Conservation (phyloP, 169 alveolate genomes). For the Pseudocohnilembus persalinus region DNA sequence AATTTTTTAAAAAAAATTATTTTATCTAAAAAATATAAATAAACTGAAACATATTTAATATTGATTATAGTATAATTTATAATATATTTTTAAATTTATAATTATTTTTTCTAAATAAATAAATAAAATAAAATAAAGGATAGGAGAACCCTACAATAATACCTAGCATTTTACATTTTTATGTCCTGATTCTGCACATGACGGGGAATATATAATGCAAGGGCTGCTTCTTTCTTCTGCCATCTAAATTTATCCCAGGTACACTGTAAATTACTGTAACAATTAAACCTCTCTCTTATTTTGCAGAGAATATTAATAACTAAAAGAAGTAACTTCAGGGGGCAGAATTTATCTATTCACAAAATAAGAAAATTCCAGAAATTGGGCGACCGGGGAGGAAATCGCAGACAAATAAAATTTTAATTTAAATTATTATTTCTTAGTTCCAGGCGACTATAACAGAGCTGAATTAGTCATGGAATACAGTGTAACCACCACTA, state of each 20-base stretch:
- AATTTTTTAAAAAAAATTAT: no score
- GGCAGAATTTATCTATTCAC: conserved; percentile 39
- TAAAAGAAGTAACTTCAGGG: conserved; percentile 18
- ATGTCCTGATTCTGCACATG: neutral
- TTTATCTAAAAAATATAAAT: no score
- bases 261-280: conserved; percentile 12
- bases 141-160: neutral
- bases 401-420: conserved; percentile 6
- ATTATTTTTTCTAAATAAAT: neutral
- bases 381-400: conserved; percentile 33
- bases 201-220: neutral
- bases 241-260: conserved; percentile 6
- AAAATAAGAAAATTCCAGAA: conserved; percentile 4
- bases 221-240: conserved; percentile 12
- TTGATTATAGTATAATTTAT: neutral
- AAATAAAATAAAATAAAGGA: neutral
- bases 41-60: no score
- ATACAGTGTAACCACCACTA: neutral
- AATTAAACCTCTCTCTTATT: neutral
- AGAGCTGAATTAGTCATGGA: conserved; percentile 38
- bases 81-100: neutral
- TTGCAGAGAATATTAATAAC: neutral
- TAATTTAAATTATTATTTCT: conserved; percentile 23
- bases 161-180: neutral
- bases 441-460: conserved; percentile 31